phyloP scores from a whole-genome alignment of 177 flowering plant genomes.

The Vitis hybrid region DNA sequence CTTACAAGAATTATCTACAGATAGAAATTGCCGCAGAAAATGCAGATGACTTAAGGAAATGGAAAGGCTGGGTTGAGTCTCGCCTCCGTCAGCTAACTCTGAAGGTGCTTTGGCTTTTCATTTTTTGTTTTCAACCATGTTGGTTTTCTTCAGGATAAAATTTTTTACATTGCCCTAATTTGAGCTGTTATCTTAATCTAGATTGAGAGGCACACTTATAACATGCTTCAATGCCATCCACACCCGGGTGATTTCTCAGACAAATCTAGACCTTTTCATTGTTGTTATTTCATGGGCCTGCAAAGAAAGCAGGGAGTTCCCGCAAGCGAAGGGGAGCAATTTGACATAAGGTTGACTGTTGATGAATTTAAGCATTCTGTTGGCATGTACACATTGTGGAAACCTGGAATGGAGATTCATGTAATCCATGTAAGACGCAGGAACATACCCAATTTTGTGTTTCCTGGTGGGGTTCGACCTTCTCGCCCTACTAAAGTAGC shows the following conservation, averaged over 20 bases:
- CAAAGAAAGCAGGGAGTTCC: slow-evolving; percentile 69
- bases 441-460: slow-evolving; percentile 68
- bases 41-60: slow-evolving; percentile 45
- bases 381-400: slow-evolving; percentile 48
- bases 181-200: slow-evolving; percentile 21
- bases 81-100: slow-evolving; percentile 54
- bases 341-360: slow-evolving; percentile 78
- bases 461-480: slow-evolving; percentile 81
- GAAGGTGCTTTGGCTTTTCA: slow-evolving; percentile 26
- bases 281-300: slow-evolving; percentile 81
- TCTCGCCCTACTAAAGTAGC: slow-evolving; percentile 43
- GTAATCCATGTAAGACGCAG: slow-evolving; percentile 68
- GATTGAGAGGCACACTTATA: slow-evolving; percentile 74
- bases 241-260: slow-evolving; percentile 78
- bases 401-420: slow-evolving; percentile 72
- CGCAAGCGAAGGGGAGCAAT: slow-evolving; percentile 58
- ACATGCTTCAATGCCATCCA: slow-evolving; percentile 87
- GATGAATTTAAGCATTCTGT: slow-evolving; percentile 76
- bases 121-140: neutral
- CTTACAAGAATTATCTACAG: slow-evolving; percentile 52
- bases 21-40: slow-evolving; percentile 46
- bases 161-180: neutral
- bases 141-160: neutral
- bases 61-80: slow-evolving; percentile 68
- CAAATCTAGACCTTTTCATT: slow-evolving; percentile 54